These are phyloP conservation scores for Neolecta irregularis DNA, from an alignment of 1,139 yeast genomes.

Conservation along the genomic window DNA sequence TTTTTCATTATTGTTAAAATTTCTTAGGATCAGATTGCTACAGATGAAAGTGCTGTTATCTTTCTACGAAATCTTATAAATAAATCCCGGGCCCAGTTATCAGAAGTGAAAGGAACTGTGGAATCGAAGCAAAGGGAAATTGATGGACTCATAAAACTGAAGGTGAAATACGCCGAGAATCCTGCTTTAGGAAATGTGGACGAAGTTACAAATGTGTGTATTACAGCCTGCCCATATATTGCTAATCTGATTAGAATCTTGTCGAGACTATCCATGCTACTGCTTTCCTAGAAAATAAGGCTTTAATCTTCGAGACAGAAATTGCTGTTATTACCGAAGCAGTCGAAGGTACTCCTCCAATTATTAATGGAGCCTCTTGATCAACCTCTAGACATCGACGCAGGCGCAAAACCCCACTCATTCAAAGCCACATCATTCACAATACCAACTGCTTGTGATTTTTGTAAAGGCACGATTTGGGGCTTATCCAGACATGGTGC, in stretches of 20 bases:
- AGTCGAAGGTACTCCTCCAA: slow-evolving; percentile 32
- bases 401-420: slow-evolving; percentile 18
- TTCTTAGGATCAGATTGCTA: slow-evolving; percentile 41
- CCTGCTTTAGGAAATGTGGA: slow-evolving; percentile 25
- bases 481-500: slow-evolving; percentile 19
- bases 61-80: slow-evolving; percentile 48
- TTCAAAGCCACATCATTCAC: slow-evolving; percentile 19
- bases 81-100: slow-evolving; percentile 33
- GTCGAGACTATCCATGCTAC: slow-evolving; percentile 45
- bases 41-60: slow-evolving; percentile 46
- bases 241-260: slow-evolving; percentile 25
- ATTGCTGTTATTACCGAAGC: slow-evolving; percentile 80
- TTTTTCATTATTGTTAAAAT: background rate
- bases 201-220: slow-evolving; percentile 30
- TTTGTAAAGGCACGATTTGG: slow-evolving; percentile 18
- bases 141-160: slow-evolving; percentile 31
- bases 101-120: slow-evolving; percentile 32
- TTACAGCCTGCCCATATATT: background rate
- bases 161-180: slow-evolving; percentile 23
- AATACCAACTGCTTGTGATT: slow-evolving; percentile 18
- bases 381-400: slow-evolving; percentile 26
- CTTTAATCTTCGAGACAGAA: slow-evolving; percentile 69
- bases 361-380: background rate
- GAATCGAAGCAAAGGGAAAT: slow-evolving; percentile 35
- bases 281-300: slow-evolving; percentile 54